These are phyloP conservation scores for Betula pendula DNA, from an alignment of 306 rosid genomes.

Conservation along the genomic window DNA sequence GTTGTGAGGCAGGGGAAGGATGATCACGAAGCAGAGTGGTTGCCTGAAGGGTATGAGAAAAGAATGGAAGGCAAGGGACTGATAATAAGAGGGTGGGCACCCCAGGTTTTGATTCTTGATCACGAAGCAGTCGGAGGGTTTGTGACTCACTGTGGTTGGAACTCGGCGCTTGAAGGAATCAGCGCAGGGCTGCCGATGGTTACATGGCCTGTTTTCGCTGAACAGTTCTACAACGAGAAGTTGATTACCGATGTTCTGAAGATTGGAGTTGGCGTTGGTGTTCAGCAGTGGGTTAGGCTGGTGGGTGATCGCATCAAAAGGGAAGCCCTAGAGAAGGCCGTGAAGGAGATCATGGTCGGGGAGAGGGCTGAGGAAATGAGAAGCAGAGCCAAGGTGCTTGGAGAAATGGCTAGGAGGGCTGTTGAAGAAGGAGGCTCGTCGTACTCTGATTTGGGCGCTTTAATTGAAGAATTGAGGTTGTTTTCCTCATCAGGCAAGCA, in stretches of 20 bases:
- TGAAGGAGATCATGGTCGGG: slow-evolving; percentile 34
- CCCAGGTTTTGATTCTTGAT: slow-evolving; percentile 35
- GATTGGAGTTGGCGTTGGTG: slow-evolving; percentile 39
- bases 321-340: slow-evolving; percentile 30
- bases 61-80: slow-evolving; percentile 35
- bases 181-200: slow-evolving; percentile 15
- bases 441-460: slow-evolving; percentile 16
- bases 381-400: slow-evolving; percentile 36
- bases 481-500: neutral
- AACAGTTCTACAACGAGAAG: slow-evolving; percentile 45
- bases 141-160: slow-evolving; percentile 56
- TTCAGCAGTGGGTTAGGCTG: neutral
- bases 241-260: slow-evolving; percentile 27
- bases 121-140: slow-evolving; percentile 36
- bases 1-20: slow-evolving; percentile 25
- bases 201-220: slow-evolving; percentile 36
- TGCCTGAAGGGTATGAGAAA: slow-evolving; percentile 35
- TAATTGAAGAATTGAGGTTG: slow-evolving; percentile 35
- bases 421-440: slow-evolving; percentile 54
- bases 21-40: slow-evolving; percentile 15
- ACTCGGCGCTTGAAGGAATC: slow-evolving; percentile 45
- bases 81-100: slow-evolving; percentile 40
- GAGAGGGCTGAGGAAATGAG: slow-evolving; percentile 54
- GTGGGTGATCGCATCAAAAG: slow-evolving; percentile 29
- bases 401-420: slow-evolving; percentile 35